Base-by-base conservation (phyloP, 768 basidiomycete genomes). In the Lentinula sp. region DNA sequence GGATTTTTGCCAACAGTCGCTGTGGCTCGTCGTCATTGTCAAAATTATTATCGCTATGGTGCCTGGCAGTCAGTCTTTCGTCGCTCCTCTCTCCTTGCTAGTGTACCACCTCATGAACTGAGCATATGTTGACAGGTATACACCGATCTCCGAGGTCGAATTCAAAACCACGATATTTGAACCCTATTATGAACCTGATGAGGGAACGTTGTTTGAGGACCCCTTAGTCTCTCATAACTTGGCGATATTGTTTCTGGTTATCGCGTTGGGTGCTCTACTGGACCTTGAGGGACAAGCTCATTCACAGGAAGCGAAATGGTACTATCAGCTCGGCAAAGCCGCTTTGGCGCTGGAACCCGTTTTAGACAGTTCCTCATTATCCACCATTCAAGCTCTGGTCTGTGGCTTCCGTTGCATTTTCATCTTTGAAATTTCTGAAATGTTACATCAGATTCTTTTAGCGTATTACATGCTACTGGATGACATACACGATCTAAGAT, bases 381-480 rank as follows among this genome's bases (percentile, higher is more conserved):
- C 80, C 54, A 86, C 80, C 20, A 84, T 88, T 39, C 87, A 88
- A 70, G 85, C 86, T 32, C 67, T 88, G 75, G 86, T 85, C 69
- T 74, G 59, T 59, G 49, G 63, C 52, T 51, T 45, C 35, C 49
- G 8, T 9, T 10, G 4, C 13, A 42, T 18, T 32, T 16, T 43
- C 23, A 20, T 28, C 20, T 28, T 33, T 12, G 23, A 9, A 8
- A 20, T 54, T 13, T 4, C 20, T 37, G 9, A 41, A 23, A 0
- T 3, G 7, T 32, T 41, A 6, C 28, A 12, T 23, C 62, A 88
- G 86, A 69, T 88, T 15, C 68, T 88, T 54, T 86, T 78, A 74
- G 76, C 72, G 55, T 77, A 78, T 63, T 80, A 70, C 62, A 79
- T 79, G 77, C 77, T 79, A 59, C 68, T 74, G 53, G 72, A 75